Evolutionary conservation across 169 alveolate genomes (phyloP).

Genomic region (Babesia caballi): DNA sequence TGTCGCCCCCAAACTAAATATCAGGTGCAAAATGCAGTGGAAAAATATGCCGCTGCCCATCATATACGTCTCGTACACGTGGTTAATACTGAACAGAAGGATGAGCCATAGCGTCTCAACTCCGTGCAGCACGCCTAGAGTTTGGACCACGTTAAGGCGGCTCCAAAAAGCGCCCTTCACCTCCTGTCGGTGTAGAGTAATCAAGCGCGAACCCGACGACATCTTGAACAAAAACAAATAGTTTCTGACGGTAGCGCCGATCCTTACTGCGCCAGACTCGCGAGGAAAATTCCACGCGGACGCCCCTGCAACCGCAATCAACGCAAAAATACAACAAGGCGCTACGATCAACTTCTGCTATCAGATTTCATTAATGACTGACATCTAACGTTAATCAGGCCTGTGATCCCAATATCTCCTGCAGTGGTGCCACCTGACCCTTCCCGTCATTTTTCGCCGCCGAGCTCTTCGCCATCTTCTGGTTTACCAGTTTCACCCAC

Average conservation of each 20-base stretch:
- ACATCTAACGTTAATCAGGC: no score
- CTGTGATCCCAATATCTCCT: no score
- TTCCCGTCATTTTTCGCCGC: no score
- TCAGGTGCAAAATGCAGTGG: not conserved
- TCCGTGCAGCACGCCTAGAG: not conserved
- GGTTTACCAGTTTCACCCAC: not conserved
- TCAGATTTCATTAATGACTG: no score
- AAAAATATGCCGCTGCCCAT: not conserved
- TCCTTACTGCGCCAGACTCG: not conserved
- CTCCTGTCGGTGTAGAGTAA: conserved; percentile 2
- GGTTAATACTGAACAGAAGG: not conserved
- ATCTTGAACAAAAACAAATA: not conserved
- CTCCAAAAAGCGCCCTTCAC: not conserved
- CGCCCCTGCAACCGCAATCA: no score
- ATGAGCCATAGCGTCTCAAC: not conserved
- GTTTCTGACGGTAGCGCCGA: not conserved
- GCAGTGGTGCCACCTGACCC: no score
- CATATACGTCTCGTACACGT: not conserved
- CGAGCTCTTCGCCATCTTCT: no score
- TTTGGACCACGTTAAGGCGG: conserved; percentile 6
- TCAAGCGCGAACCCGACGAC: not conserved
- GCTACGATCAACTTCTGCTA: no score
- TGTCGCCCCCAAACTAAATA: not conserved
- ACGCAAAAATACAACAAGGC: no score
- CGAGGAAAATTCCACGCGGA: not conserved